Conservation (phyloP, 139 green algal genomes). For the Asterochloris sp. region DNA sequence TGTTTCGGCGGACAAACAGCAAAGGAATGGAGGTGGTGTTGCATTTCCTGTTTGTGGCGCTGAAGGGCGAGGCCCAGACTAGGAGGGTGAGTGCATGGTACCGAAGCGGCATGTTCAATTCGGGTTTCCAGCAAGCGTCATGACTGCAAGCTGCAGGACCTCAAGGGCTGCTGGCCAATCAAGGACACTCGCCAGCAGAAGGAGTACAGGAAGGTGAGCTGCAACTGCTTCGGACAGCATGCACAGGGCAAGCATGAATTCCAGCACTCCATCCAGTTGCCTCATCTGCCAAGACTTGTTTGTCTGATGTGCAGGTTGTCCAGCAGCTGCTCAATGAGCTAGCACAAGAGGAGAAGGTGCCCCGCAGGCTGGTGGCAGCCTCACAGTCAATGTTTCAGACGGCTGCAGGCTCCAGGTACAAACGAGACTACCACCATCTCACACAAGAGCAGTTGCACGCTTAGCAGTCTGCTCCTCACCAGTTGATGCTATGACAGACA, state of each 20-base stretch:
- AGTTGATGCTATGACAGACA: not conserved
- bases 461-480: not conserved
- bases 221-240: too few relatives aligned
- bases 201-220: constrained; percentile 2
- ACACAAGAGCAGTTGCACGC: constrained; percentile 7
- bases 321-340: not conserved
- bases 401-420: too few relatives aligned
- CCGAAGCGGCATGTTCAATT: not conserved
- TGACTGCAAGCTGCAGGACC: not conserved
- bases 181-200: constrained; percentile 8
- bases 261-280: too few relatives aligned
- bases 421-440: too few relatives aligned
- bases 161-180: constrained; percentile 12
- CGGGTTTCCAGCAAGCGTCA: too few relatives aligned
- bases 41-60: not conserved
- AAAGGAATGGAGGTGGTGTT: not conserved
- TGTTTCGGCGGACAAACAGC: constrained; percentile 1
- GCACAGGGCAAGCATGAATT: too few relatives aligned
- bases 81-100: not conserved
- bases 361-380: constrained; percentile 11
- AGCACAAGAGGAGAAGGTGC: not conserved
- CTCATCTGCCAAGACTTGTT: not conserved
- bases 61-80: not conserved
- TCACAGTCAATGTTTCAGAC: constrained; percentile 11
- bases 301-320: not conserved